A percentile compares a stretch with the other conserved stretches of the same genome.
These are phyloP conservation scores for Oehlia diaphana DNA, from an alignment of 192 early-diverging fungal genomes.

Conservation along the genomic window DNA sequence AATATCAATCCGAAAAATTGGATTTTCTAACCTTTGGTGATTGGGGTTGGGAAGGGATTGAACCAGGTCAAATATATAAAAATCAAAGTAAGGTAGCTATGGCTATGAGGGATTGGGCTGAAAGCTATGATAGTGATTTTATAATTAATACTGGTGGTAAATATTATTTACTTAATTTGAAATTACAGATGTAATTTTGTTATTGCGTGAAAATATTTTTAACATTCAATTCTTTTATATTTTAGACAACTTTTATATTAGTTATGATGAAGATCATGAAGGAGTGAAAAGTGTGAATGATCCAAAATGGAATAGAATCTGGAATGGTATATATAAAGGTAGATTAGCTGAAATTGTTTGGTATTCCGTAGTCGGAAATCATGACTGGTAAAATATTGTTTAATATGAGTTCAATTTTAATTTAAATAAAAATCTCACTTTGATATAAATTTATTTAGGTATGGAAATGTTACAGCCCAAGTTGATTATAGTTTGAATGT, in stretches of 20 bases:
- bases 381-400: slow-evolving; percentile 13
- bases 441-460: background rate
- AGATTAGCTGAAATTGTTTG: background rate
- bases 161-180: too few species aligned
- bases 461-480: slow-evolving; percentile 9
- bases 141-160: too few species aligned
- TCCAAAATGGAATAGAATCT: slow-evolving; percentile 14
- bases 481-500: slow-evolving; percentile 4
- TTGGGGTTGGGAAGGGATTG: background rate
- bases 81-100: background rate
- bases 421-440: too few species aligned
- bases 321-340: slow-evolving; percentile 12
- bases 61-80: background rate
- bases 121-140: too few species aligned
- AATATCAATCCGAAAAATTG: background rate
- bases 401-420: too few species aligned
- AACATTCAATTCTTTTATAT: background rate
- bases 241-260: background rate
- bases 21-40: background rate
- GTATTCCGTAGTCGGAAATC: slow-evolving; percentile 25
- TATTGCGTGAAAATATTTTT: too few species aligned
- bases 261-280: background rate
- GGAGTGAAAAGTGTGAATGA: slow-evolving; percentile 11
- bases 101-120: too few species aligned
- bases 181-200: too few species aligned